Evolutionary conservation across 2,329 filamentous ascomycete genomes (phyloP).

Genomic region (Westerdykella ornata): DNA sequence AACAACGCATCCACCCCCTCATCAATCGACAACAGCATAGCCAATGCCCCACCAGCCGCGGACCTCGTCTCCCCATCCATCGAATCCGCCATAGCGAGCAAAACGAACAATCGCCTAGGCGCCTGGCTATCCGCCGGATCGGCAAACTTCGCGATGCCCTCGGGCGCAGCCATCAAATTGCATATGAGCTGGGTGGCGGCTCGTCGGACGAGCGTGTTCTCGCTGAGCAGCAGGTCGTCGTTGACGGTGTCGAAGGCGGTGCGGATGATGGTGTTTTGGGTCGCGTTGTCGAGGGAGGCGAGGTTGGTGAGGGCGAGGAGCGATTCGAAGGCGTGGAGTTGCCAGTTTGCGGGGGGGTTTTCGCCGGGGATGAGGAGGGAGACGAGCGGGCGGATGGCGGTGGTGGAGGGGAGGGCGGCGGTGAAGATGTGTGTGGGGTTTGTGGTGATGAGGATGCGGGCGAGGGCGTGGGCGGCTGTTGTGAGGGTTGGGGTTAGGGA

Average conservation of each 20-base stretch:
- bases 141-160: constrained; percentile 62
- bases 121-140: constrained; percentile 58
- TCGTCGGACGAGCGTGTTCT: constrained; percentile 68
- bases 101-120: constrained; percentile 67
- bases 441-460: constrained; percentile 78
- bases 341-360: constrained; percentile 52
- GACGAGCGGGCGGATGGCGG: constrained; percentile 75
- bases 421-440: constrained; percentile 82
- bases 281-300: constrained; percentile 62
- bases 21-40: constrained; percentile 74
- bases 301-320: constrained; percentile 92
- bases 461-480: constrained; percentile 70
- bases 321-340: constrained; percentile 83
- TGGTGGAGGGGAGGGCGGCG: constrained; percentile 61
- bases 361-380: constrained; percentile 62
- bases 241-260: constrained; percentile 62
- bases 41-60: constrained; percentile 82
- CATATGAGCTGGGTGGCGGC: constrained; percentile 85
- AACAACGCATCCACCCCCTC: constrained; percentile 65
- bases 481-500: constrained; percentile 35
- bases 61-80: constrained; percentile 72
- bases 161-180: constrained; percentile 69
- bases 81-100: constrained; percentile 81
- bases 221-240: constrained; percentile 75
- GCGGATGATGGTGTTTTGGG: constrained; percentile 63